Conservation (phyloP, 139 green algal genomes). For the Gonium pectorale region DNA sequence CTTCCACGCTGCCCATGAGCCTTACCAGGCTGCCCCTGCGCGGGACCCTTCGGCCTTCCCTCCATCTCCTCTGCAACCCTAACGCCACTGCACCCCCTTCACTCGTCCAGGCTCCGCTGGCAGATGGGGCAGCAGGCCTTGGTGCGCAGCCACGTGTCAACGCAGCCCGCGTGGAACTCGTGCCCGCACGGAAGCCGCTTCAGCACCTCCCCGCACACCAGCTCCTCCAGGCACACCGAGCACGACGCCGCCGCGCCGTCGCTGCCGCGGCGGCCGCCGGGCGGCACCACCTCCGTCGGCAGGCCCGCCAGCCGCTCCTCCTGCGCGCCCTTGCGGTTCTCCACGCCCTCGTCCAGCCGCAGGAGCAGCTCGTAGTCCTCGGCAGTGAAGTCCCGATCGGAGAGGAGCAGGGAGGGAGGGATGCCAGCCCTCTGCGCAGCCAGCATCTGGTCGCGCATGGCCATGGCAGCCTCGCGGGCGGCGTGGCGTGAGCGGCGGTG, state of each 20-base stretch:
- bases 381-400: conserved; percentile 44
- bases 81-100: too few species aligned
- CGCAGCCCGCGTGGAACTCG: conserved; percentile 60
- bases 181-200: conserved; percentile 76
- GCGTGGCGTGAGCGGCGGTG: neutral
- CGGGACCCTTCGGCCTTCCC: too few species aligned
- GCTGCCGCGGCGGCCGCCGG: neutral
- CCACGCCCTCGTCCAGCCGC: conserved; percentile 72
- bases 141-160: conserved; percentile 60
- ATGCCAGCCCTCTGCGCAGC: conserved; percentile 22
- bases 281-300: neutral
- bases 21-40: too few species aligned
- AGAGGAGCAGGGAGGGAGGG: conserved; percentile 17
- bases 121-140: conserved; percentile 67
- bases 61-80: too few species aligned
- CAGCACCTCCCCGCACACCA: conserved; percentile 68
- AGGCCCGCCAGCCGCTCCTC: conserved; percentile 27
- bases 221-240: conserved; percentile 63
- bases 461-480: neutral
- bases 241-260: conserved; percentile 38
- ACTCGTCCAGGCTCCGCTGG: conserved; percentile 33
- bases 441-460: conserved; percentile 22
- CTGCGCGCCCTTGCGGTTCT: conserved; percentile 64
- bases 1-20: too few species aligned
- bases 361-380: conserved; percentile 80